Evolutionary conservation across 116 monocot species (phyloP).

Genomic region (Phalaenopsis hybrid): DNA sequence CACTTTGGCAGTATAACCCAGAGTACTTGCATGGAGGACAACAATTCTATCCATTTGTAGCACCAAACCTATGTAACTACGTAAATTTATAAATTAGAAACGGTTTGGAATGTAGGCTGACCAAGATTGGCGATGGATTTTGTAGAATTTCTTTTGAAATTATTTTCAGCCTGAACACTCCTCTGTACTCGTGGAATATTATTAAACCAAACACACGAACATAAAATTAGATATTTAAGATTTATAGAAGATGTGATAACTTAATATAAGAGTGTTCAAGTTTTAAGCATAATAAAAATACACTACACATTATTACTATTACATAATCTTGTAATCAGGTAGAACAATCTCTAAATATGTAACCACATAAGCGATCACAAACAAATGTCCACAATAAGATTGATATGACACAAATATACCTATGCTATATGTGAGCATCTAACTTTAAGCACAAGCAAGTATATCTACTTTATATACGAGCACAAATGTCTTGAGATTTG

Average conservation of each 20-base stretch:
- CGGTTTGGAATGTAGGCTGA: neutral
- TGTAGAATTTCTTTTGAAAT: neutral
- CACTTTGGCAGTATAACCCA: neutral
- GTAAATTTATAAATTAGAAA: neutral
- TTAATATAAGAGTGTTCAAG: neutral
- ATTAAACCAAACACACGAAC: neutral
- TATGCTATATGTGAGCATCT: neutral
- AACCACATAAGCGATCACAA: neutral
- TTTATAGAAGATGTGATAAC: neutral
- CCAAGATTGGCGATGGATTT: neutral
- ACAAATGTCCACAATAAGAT: neutral
- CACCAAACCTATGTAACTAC: neutral
- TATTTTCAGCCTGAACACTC: neutral
- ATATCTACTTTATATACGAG: neutral
- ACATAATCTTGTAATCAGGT: neutral
- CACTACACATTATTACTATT: neutral
- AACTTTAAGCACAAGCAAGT: neutral
- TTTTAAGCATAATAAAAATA: neutral
- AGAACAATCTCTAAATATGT: too few species aligned
- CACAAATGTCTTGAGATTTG: neutral
- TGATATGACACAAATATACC: neutral
- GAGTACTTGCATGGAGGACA: too few species aligned
- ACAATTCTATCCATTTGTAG: too few species aligned
- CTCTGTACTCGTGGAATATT: neutral
- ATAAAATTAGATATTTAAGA: neutral